phyloP scores from a whole-genome alignment of 352 stramenopile genomes.

The Globisporangium cederbergense region DNA sequence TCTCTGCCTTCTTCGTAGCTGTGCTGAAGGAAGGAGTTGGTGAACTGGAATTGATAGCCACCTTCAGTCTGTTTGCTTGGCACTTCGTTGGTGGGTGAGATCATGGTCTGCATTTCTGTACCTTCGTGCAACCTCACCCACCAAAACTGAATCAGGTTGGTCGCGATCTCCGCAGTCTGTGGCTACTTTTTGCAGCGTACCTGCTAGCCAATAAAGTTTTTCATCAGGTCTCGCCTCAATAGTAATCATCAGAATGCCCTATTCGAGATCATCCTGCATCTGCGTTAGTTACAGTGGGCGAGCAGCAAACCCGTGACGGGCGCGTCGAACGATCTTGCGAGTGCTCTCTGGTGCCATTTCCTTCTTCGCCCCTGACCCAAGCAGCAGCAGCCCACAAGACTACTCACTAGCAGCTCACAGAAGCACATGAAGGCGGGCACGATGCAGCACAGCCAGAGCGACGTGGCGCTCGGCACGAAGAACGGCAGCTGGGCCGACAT shows the following conservation, averaged over 20 bases:
- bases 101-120: no score
- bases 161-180: background rate
- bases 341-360: slow-evolving; percentile 5
- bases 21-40: no score
- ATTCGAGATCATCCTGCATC: background rate
- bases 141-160: background rate
- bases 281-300: slow-evolving; percentile 3
- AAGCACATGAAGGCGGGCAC: background rate
- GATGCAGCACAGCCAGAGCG: slow-evolving; percentile 74
- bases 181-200: slow-evolving; percentile 3
- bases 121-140: no score
- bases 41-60: no score
- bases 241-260: slow-evolving; percentile 1
- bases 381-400: background rate
- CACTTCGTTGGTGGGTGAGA: no score
- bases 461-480: slow-evolving; percentile 54
- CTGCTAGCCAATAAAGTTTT: background rate
- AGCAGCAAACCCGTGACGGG: background rate
- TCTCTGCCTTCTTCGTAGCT: no score
- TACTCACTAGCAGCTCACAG: background rate
- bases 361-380: background rate
- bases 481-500: slow-evolving; percentile 66
- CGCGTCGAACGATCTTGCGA: slow-evolving; percentile 3
- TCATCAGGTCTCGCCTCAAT: background rate
- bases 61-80: no score